Percentiles rank a stretch among this genome's conserved stretches.
Evolutionary conservation across 768 basidiomycete species (phyloP).

Genomic region (Leccinellum albellum): DNA sequence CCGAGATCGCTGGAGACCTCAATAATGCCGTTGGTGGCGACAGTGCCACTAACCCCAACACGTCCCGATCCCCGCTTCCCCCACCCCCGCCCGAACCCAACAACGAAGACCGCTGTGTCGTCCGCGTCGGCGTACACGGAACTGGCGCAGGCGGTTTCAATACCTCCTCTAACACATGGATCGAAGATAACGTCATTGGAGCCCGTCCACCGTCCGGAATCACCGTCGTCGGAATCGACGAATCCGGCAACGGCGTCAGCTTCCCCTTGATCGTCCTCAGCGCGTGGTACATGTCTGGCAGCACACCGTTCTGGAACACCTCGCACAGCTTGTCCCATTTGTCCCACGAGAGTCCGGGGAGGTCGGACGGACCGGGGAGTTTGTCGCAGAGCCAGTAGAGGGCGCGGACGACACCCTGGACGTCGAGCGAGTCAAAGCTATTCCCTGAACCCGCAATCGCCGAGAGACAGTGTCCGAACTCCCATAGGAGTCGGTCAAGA

Average conservation of each 20-base stretch:
- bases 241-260: conserved; percentile 26
- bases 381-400: conserved; percentile 57
- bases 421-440: conserved; percentile 28
- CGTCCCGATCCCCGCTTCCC: conserved; percentile 16
- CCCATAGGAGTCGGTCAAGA: conserved; percentile 29
- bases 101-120: conserved; percentile 26
- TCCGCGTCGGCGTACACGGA: conserved; percentile 55
- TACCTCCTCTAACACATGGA: conserved; percentile 46
- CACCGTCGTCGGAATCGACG: conserved; percentile 26
- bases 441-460: conserved; percentile 26
- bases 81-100: background rate
- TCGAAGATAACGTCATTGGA: conserved; percentile 37
- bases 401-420: conserved; percentile 40
- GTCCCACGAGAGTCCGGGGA: conserved; percentile 47
- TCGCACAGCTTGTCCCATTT: conserved; percentile 47
- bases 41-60: conserved; percentile 59
- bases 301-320: conserved; percentile 26
- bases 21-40: conserved; percentile 70
- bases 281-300: conserved; percentile 26
- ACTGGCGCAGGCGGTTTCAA: conserved; percentile 37
- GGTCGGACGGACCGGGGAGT: conserved; percentile 40
- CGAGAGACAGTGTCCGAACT: conserved; percentile 37
- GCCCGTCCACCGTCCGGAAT: conserved; percentile 34
- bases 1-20: conserved; percentile 68
- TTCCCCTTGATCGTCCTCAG: conserved; percentile 33